Percentiles rank a stretch among this genome's conserved stretches.
These are phyloP conservation scores for Collybiopsis luxurians DNA, from an alignment of 768 basidiomycete species.

Conservation along the genomic window DNA sequence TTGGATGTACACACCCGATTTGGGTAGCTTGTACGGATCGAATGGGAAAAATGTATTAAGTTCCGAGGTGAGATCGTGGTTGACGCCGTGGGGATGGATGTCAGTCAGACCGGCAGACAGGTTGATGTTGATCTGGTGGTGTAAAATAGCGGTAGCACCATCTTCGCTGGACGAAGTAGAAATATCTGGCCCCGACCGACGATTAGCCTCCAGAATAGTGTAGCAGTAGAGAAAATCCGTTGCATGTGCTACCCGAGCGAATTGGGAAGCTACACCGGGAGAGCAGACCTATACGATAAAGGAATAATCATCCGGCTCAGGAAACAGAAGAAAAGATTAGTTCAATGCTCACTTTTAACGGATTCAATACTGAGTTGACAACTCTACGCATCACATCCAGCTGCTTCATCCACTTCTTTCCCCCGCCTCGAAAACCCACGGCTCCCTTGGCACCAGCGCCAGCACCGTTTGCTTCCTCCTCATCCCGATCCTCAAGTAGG, in stretches of 20 bases:
- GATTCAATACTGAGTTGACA: constrained; percentile 82
- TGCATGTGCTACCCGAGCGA: constrained; percentile 88
- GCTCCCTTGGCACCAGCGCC: no score
- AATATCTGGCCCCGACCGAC: constrained; percentile 50
- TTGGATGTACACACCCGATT: constrained; percentile 74
- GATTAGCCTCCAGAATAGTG: constrained; percentile 87
- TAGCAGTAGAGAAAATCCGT: constrained; percentile 94
- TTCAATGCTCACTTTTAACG: constrained; percentile 63
- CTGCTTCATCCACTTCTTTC: constrained; percentile 83
- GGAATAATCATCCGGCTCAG: not conserved
- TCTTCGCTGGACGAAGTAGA: constrained; percentile 23
- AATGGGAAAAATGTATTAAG: constrained; percentile 97
- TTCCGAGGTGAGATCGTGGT: constrained; percentile 52
- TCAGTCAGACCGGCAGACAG: constrained; percentile 10
- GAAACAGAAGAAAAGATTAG: not conserved
- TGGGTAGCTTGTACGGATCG: constrained; percentile 91
- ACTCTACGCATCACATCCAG: constrained; percentile 76
- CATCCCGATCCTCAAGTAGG: constrained; percentile 60
- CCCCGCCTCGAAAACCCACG: constrained; percentile 10
- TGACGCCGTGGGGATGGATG: constrained; percentile 16
- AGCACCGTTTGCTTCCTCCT: constrained; percentile 45
- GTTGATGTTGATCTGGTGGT: constrained; percentile 14
- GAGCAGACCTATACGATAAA: constrained; percentile 69
- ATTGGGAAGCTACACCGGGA: constrained; percentile 85
- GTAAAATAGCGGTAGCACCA: not conserved